Percentiles rank a stretch among this genome's conserved stretches.
Evolutionary conservation across 1,139 yeast species (phyloP).

Genomic region (Taphrina deformans): DNA sequence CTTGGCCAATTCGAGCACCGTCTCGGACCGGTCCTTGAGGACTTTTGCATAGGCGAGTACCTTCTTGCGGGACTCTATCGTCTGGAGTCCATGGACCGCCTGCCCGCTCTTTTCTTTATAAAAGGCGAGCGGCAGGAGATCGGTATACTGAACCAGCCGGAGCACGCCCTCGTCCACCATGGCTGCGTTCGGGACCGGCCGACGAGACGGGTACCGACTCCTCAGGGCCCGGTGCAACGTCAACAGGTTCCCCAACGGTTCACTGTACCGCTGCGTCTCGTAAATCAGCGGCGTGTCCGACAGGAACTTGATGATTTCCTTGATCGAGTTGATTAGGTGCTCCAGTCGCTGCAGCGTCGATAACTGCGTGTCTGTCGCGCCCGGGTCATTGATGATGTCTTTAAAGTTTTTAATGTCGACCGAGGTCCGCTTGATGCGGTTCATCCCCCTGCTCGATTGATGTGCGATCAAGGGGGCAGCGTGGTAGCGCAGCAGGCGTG

Average conservation of each 20-base stretch:
- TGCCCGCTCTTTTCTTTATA: constrained; percentile 19
- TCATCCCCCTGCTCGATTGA: constrained; percentile 12
- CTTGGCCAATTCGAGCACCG: constrained; percentile 12
- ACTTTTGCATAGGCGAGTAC: constrained; percentile 28
- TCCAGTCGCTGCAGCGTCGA: constrained; percentile 15
- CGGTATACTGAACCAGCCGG: constrained; percentile 28
- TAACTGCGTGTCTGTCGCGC: constrained; percentile 4
- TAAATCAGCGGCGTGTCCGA: constrained; percentile 17
- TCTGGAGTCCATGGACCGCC: constrained; percentile 23
- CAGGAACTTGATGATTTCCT: constrained; percentile 27
- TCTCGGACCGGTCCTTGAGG: constrained; percentile 22
- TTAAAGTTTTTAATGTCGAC: constrained; percentile 21
- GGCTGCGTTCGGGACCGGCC: neutral
- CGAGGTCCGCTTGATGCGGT: constrained; percentile 32
- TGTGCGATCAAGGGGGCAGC: too few relatives aligned
- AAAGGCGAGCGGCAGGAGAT: constrained; percentile 26
- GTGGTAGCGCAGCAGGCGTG: too few relatives aligned
- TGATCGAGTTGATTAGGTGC: constrained; percentile 10
- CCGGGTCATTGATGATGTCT: neutral
- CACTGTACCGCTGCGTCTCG: constrained; percentile 24
- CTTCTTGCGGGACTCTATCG: constrained; percentile 18
- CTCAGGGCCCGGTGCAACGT: constrained; percentile 3
- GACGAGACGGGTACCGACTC: constrained; percentile 3
- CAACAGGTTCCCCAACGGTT: constrained; percentile 11
- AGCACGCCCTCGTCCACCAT: constrained; percentile 21